These are phyloP conservation scores for Metschnikowia similis DNA, from an alignment of 805 yeast genomes.

Conservation along the genomic window DNA sequence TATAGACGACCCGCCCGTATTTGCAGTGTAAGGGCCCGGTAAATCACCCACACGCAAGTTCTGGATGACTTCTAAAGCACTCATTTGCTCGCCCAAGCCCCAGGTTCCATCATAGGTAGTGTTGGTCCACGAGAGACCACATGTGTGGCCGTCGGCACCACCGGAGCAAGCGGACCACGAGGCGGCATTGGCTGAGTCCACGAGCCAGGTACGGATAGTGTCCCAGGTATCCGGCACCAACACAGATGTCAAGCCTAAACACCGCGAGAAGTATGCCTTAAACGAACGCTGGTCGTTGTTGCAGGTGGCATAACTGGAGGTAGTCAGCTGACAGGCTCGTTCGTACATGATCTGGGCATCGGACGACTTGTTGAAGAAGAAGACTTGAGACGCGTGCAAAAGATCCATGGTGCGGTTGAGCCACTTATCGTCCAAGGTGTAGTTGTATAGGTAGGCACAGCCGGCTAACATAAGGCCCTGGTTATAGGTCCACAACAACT, in stretches of 20 bases:
- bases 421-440: constrained; percentile 68
- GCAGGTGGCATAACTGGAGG: constrained; percentile 41
- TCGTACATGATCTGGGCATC: constrained; percentile 60
- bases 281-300: constrained; percentile 89
- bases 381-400: constrained; percentile 50
- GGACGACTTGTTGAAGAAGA: constrained; percentile 42
- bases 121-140: constrained; percentile 20
- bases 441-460: constrained; percentile 73
- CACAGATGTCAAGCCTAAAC: constrained; percentile 68
- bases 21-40: constrained; percentile 29
- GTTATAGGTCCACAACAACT: constrained; percentile 80
- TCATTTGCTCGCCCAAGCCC: constrained; percentile 21
- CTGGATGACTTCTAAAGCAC: constrained; percentile 20
- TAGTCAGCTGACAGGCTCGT: constrained; percentile 70
- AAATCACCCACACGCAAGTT: constrained; percentile 21
- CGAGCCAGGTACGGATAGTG: constrained; percentile 42
- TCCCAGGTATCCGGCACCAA: constrained; percentile 59
- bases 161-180: constrained; percentile 18
- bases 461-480: constrained; percentile 78
- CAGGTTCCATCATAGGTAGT: constrained; percentile 16
- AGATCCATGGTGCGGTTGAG: constrained; percentile 52
- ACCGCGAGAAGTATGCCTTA: constrained; percentile 76
- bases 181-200: constrained; percentile 30
- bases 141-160: constrained; percentile 19
- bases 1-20: constrained; percentile 34